Conservation (phyloP, 2,329 filamentous ascomycete genomes). For the Tolypocladium album region DNA sequence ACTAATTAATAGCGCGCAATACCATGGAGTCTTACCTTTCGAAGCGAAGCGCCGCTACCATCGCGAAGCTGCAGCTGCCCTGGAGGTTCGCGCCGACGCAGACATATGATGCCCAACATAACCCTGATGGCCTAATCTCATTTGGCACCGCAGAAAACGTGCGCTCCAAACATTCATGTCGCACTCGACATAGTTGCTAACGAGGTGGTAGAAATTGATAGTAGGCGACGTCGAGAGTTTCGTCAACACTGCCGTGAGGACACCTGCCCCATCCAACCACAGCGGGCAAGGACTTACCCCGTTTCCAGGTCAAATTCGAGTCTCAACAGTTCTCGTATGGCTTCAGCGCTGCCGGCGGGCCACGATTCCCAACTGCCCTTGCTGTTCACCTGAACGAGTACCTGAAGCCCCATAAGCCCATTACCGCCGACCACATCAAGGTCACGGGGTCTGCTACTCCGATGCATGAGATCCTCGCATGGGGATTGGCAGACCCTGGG, state of each 20-base stretch:
- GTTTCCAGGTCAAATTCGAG: slow-evolving; percentile 14
- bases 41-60: slow-evolving; percentile 12
- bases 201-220: slow-evolving; percentile 22
- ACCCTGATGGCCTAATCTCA: slow-evolving; percentile 31
- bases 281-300: neutral
- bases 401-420: slow-evolving; percentile 17
- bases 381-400: slow-evolving; percentile 26
- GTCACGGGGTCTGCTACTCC: slow-evolving; percentile 24
- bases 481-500: slow-evolving; percentile 24
- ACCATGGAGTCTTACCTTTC: slow-evolving; percentile 10
- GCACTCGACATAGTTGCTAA: neutral
- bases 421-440: slow-evolving; percentile 20
- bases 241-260: slow-evolving; percentile 17
- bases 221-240: slow-evolving; percentile 22
- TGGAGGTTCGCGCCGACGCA: slow-evolving; percentile 21
- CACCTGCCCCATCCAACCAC: neutral
- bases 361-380: slow-evolving; percentile 19
- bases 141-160: slow-evolving; percentile 39
- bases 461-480: slow-evolving; percentile 28
- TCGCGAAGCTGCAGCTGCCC: slow-evolving; percentile 13
- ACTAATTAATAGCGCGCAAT: neutral
- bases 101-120: slow-evolving; percentile 25
- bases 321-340: slow-evolving; percentile 23
- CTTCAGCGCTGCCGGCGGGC: slow-evolving; percentile 22
- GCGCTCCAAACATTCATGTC: neutral